phyloP scores from a whole-genome alignment of 2,329 filamentous ascomycete species.

The Neofusicoccum ribis region DNA sequence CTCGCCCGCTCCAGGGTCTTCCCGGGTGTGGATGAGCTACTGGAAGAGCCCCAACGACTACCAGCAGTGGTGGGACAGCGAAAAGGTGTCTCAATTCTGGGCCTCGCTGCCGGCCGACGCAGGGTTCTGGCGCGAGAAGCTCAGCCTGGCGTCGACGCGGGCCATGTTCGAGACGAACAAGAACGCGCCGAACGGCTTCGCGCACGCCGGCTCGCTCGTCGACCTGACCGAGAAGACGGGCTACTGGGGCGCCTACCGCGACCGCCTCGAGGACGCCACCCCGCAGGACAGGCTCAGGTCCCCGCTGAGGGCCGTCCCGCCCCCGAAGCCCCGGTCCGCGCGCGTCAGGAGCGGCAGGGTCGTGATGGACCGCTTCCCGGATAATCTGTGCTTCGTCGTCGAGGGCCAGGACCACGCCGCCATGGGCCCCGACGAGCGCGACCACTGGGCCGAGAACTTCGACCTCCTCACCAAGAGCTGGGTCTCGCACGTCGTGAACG shows the following conservation, averaged over 20 bases:
- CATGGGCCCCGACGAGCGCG: background rate
- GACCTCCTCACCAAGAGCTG: background rate
- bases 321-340: too few relatives aligned
- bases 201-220: background rate
- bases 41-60: background rate
- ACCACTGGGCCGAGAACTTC: background rate
- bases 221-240: background rate
- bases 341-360: background rate
- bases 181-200: background rate
- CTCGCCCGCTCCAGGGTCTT: background rate
- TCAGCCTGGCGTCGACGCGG: background rate
- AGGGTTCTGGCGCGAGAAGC: background rate
- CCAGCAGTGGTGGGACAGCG: background rate
- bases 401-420: background rate
- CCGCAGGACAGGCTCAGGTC: background rate
- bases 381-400: background rate
- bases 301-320: background rate
- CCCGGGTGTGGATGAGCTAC: background rate
- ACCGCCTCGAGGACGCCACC: background rate
- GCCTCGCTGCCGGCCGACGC: background rate
- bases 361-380: background rate
- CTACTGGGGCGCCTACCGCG: slow-evolving; percentile 7
- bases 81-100: background rate
- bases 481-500: background rate
- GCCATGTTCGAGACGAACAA: background rate